Percentiles rank a stretch among this genome's conserved stretches.
phyloP scores from a whole-genome alignment of 2,329 filamentous ascomycete species.

The Botrytis paeoniae region DNA sequence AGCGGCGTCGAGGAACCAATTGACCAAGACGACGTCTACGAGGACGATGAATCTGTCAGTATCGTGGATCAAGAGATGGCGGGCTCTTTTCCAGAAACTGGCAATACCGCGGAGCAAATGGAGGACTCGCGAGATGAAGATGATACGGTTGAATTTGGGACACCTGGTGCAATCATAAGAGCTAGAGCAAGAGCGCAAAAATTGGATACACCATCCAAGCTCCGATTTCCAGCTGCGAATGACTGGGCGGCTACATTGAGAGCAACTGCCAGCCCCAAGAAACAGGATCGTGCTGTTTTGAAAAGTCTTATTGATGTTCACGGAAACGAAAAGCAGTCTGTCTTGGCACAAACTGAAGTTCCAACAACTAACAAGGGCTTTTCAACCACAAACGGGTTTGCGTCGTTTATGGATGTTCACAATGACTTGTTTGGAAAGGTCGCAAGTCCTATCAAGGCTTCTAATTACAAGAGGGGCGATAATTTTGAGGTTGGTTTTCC shows the following conservation, averaged over 20 bases:
- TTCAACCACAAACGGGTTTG: constrained; percentile 60
- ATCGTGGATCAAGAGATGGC: constrained; percentile 70
- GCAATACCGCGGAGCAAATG: constrained; percentile 73
- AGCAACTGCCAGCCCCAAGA: constrained; percentile 89
- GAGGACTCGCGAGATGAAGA: constrained; percentile 51
- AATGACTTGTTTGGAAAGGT: constrained; percentile 83
- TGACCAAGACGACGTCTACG: constrained; percentile 63
- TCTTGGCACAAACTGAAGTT: constrained; percentile 50
- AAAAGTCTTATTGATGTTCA: constrained; percentile 45
- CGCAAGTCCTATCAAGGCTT: constrained; percentile 54
- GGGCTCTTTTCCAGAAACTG: constrained; percentile 70
- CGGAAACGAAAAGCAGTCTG: constrained; percentile 43
- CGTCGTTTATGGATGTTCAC: constrained; percentile 92
- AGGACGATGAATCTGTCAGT: constrained; percentile 74
- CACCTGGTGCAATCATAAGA: constrained; percentile 59
- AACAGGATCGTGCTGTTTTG: constrained; percentile 78
- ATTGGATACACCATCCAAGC: constrained; percentile 55
- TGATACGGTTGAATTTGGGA: constrained; percentile 42
- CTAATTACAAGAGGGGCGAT: constrained; percentile 56
- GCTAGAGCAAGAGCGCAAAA: constrained; percentile 63
- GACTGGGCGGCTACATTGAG: constrained; percentile 94
- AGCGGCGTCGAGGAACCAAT: constrained; percentile 53
- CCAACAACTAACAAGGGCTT: constrained; percentile 35
- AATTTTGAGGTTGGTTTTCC: constrained; percentile 86
- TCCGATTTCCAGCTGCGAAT: constrained; percentile 63